Evolutionary conservation across 2,329 filamentous ascomycete genomes (phyloP), one percentile per base, ranked within the genome.

Genomic region (Penicillium expansum): DNA sequence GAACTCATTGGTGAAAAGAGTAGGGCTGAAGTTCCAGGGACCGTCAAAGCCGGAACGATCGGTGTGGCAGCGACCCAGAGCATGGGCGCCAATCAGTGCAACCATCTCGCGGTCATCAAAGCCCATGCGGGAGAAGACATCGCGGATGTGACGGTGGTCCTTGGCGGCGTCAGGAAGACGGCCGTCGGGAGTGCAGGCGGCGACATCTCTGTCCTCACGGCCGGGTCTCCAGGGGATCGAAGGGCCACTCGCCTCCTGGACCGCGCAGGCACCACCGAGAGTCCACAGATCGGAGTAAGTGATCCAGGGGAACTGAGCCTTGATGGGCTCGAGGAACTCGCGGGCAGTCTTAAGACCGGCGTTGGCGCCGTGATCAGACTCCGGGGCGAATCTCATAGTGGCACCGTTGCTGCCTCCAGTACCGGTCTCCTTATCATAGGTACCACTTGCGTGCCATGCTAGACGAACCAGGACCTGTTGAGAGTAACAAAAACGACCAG

Each of bases 71-170:
- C 92, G 90, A 61, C 92, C 92, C 37, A 96, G 84, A 52, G 91
- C 89, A 79, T 96, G 92, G 48, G 89, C 92, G 66, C 92, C 92
- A 24, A 83, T 82, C 52, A 97, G 84, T 30, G 93, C 94, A 44
- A 97, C 93, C 72, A 97, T 97, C 78, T 97, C 92, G 71, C 90
- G 90, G 79, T 99, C 93, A 76, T 94, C 89, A 83, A 97, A 97
- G 66, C 93, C 93, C 93, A 97, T 97, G 74, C 93, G 91, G 76
- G 87, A 85, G 79, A 97, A 99, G 81, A 97, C 93, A 79, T 85
- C 85, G 70, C 94, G 89, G 68, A 97, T 84, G 79, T 97, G 93
- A 71, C 86, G 84, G 60, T 86, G 81, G 59, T 84, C 88, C 83
- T 97, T 85, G 67, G 85, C 76, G 50, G 83, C 93, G 74, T 99